A percentile compares a stretch with the other conserved stretches of the same genome.
Evolutionary conservation across 2,329 filamentous ascomycete genomes (phyloP).

Genomic region (Nemania sp.): DNA sequence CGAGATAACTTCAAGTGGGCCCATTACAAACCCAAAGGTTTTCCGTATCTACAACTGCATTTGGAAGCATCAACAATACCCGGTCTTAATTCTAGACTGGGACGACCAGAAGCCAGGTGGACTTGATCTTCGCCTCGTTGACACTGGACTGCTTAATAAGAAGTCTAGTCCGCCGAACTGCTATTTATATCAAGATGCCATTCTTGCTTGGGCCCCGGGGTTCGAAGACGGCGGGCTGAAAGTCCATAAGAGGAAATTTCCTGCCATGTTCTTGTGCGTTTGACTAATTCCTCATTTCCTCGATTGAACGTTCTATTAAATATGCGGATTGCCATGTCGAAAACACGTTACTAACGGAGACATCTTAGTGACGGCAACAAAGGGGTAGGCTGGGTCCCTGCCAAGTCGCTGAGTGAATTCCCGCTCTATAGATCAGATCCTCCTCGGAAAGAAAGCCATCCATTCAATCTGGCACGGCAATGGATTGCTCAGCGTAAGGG

Average conservation of each 20-base stretch:
- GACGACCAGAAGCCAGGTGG: constrained; percentile 38
- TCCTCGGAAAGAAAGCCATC: constrained; percentile 22
- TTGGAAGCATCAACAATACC: constrained; percentile 39
- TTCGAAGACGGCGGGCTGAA: constrained; percentile 42
- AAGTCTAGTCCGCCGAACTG: constrained; percentile 37
- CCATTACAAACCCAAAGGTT: constrained; percentile 32
- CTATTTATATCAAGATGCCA: constrained; percentile 39
- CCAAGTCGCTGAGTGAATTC: constrained; percentile 28
- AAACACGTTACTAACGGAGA: background rate
- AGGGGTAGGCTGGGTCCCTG: constrained; percentile 34
- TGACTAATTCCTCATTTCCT: background rate
- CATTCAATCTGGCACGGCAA: constrained; percentile 32
- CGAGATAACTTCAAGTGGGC: background rate
- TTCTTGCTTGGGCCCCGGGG: constrained; percentile 43
- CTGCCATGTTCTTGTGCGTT: constrained; percentile 43
- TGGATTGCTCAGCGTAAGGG: constrained; percentile 36
- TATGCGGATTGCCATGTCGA: too few relatives aligned
- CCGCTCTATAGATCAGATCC: constrained; percentile 27
- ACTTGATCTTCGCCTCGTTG: constrained; percentile 34
- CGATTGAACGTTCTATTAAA: too few relatives aligned
- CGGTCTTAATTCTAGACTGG: constrained; percentile 45
- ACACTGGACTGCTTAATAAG: constrained; percentile 38
- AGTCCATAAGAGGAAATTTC: constrained; percentile 43
- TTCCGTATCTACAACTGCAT: constrained; percentile 42
- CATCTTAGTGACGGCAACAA: constrained; percentile 31